phyloP scores from a whole-genome alignment of 805 yeast species.

The Hanseniaspora lindneri region DNA sequence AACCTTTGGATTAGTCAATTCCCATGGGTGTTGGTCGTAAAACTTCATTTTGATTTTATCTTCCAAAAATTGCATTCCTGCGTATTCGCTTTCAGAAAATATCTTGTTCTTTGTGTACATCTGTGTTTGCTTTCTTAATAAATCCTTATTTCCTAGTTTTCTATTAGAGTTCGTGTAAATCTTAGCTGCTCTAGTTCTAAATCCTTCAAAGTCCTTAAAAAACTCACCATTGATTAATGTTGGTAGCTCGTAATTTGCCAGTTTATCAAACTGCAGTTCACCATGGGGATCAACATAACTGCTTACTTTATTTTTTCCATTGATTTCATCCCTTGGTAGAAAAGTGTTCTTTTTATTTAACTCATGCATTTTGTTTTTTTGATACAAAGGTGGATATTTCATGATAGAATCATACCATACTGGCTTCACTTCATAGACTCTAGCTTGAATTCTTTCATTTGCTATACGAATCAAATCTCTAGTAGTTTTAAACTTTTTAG shows the following conservation, averaged over 20 bases:
- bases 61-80: constrained; percentile 32
- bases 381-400: constrained; percentile 56
- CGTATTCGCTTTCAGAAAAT: constrained; percentile 13
- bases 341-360: constrained; percentile 10
- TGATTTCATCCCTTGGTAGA: background rate
- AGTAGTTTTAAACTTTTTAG: constrained; percentile 30
- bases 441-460: constrained; percentile 25
- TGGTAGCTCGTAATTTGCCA: background rate
- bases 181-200: constrained; percentile 28
- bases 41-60: constrained; percentile 75
- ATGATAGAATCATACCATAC: constrained; percentile 84
- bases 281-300: constrained; percentile 11
- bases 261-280: constrained; percentile 1
- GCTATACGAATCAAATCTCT: constrained; percentile 5
- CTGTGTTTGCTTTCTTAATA: constrained; percentile 17
- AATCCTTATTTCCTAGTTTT: constrained; percentile 17
- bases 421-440: constrained; percentile 43
- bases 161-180: constrained; percentile 18
- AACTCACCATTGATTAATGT: background rate
- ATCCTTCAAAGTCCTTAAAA: constrained; percentile 14
- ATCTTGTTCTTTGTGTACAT: background rate
- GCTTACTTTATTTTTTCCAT: constrained; percentile 9
- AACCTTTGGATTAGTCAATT: constrained; percentile 76
- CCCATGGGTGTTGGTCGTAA: constrained; percentile 96
- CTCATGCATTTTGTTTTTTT: constrained; percentile 1